phyloP scores from a whole-genome alignment of 2,329 filamentous ascomycete species.

The Colletotrichum magnum region DNA sequence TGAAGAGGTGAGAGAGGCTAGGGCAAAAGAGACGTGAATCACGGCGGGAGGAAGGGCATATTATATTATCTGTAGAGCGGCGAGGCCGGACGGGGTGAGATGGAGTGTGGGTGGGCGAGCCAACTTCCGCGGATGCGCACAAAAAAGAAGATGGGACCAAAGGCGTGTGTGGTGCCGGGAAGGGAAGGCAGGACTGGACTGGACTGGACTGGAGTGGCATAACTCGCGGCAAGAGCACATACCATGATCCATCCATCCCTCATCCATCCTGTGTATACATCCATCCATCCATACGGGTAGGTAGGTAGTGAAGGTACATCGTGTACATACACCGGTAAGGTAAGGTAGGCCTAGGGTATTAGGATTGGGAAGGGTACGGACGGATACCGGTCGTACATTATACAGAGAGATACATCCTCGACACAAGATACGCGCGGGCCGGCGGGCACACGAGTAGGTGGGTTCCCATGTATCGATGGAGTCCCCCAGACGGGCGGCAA shows the following conservation, averaged over 20 bases:
- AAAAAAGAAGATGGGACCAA: constrained; percentile 39
- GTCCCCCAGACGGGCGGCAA: too few species aligned
- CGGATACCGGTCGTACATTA: too few species aligned
- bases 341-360: too few species aligned
- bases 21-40: constrained; percentile 16
- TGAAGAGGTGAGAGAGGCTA: constrained; percentile 31
- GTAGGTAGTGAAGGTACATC: too few species aligned
- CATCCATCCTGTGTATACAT: neutral
- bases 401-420: too few species aligned
- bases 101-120: constrained; percentile 20
- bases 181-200: neutral
- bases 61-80: constrained; percentile 41
- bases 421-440: too few species aligned
- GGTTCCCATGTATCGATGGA: too few species aligned
- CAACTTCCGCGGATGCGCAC: constrained; percentile 35
- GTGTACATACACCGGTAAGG: too few species aligned
- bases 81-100: constrained; percentile 32
- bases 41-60: constrained; percentile 39
- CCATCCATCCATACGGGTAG: neutral
- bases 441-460: constrained; percentile 14
- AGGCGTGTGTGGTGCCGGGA: constrained; percentile 1
- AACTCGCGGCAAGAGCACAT: constrained; percentile 26
- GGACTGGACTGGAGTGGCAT: constrained; percentile 7
- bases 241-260: neutral
- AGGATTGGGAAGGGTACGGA: too few species aligned